phyloP scores from a whole-genome alignment of 2,329 filamentous ascomycete genomes.

The Hypoxylon sp. region DNA sequence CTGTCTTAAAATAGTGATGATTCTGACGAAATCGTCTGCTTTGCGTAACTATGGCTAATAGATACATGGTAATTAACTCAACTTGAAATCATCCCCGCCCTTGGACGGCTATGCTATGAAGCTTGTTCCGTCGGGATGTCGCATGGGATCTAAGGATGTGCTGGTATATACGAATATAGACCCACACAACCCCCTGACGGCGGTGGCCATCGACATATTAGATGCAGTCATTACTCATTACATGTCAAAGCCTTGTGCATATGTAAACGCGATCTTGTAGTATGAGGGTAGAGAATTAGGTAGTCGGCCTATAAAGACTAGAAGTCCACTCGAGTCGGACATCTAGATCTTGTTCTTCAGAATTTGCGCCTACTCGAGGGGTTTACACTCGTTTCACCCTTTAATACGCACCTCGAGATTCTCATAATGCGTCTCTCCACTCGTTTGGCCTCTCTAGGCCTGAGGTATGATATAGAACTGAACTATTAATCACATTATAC shows the following conservation, averaged over 20 bases:
- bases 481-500: slow-evolving; percentile 14
- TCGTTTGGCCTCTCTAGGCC: slow-evolving; percentile 48
- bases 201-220: slow-evolving; percentile 15
- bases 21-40: slow-evolving; percentile 27
- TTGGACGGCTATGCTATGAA: slow-evolving; percentile 34
- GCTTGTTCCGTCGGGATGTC: slow-evolving; percentile 46
- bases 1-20: slow-evolving; percentile 37
- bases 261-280: slow-evolving; percentile 34
- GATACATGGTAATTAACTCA: slow-evolving; percentile 29
- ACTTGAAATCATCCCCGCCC: slow-evolving; percentile 37
- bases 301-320: slow-evolving; percentile 40
- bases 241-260: slow-evolving; percentile 22
- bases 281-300: background rate
- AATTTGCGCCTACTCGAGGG: slow-evolving; percentile 36
- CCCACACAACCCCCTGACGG: slow-evolving; percentile 27
- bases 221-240: no score
- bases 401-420: slow-evolving; percentile 28
- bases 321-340: slow-evolving; percentile 3
- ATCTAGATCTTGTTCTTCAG: slow-evolving; percentile 10
- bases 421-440: slow-evolving; percentile 47
- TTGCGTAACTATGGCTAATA: slow-evolving; percentile 40
- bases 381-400: slow-evolving; percentile 49
- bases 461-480: slow-evolving; percentile 45
- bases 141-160: slow-evolving; percentile 45
- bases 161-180: slow-evolving; percentile 40